A percentile compares a stretch with the other conserved stretches of the same genome.
Conservation (phyloP, 1,284 basidiomycete genomes). For the Rhodotorula sp. region DNA sequence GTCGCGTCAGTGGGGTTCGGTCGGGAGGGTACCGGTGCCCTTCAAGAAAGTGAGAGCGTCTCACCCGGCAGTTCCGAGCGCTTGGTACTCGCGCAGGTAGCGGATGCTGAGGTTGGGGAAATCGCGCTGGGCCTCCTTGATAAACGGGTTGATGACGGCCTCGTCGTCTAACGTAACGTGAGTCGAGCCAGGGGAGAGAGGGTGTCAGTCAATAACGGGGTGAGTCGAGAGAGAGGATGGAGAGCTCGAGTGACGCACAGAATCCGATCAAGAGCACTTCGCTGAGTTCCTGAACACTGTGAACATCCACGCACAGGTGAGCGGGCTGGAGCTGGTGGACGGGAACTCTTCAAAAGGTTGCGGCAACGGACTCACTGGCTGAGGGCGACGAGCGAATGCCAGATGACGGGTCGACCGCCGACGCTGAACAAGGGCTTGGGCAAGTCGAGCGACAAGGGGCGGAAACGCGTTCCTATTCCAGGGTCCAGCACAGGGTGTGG, state of each 20-base stretch:
- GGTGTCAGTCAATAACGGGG: too few relatives aligned
- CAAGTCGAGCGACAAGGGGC: conserved; percentile 54
- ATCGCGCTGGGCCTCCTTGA: conserved; percentile 55
- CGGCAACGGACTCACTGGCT: conserved; percentile 43
- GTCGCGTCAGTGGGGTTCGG: background rate
- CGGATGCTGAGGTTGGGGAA: conserved; percentile 55
- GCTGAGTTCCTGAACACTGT: conserved; percentile 51
- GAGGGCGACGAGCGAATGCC: conserved; percentile 56
- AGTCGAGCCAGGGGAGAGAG: background rate
- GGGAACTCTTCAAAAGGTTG: too few relatives aligned
- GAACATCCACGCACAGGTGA: background rate
- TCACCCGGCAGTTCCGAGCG: conserved; percentile 56
- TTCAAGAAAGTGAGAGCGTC: conserved; percentile 1
- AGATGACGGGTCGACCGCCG: conserved; percentile 55
- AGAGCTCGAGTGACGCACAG: conserved; percentile 39
- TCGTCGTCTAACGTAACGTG: conserved; percentile 50
- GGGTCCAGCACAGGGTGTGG: background rate
- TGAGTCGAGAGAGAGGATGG: too few relatives aligned
- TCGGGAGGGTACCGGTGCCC: conserved; percentile 34
- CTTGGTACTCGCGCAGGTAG: conserved; percentile 56
- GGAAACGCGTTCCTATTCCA: conserved; percentile 52
- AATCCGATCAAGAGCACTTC: conserved; percentile 57
- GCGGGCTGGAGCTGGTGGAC: background rate
- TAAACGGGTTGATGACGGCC: conserved; percentile 53
- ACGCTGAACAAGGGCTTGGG: conserved; percentile 44